These are phyloP conservation scores for Mitragyna speciosa DNA, from an alignment of 257 asterid species.

Conservation along the genomic window DNA sequence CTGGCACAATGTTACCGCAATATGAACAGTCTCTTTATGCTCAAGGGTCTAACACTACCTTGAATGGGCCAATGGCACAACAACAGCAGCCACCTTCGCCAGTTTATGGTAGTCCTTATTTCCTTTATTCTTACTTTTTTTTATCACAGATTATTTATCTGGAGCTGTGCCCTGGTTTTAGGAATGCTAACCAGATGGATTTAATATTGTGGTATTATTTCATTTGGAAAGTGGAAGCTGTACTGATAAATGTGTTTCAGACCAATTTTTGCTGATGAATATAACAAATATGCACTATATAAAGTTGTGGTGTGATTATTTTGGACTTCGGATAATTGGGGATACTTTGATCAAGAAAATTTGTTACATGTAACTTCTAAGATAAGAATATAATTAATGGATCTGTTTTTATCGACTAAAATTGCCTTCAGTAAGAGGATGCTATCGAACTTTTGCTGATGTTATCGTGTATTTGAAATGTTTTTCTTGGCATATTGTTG, in stretches of 20 bases:
- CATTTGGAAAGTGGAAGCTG: neutral
- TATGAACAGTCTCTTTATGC: constrained; percentile 51
- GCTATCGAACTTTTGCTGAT: neutral
- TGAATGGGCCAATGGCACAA: constrained; percentile 62
- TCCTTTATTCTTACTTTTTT: neutral
- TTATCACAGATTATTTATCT: neutral
- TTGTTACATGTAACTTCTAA: neutral
- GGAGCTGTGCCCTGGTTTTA: neutral
- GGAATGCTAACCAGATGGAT: neutral
- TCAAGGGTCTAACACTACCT: constrained; percentile 54
- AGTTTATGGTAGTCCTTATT: constrained; percentile 48
- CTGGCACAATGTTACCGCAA: constrained; percentile 47
- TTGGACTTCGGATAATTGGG: neutral
- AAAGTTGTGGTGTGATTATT: too few species aligned
- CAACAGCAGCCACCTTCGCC: constrained; percentile 81
- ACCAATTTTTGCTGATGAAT: neutral
- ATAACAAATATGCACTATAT: too few species aligned
- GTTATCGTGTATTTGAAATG: constrained; percentile 1
- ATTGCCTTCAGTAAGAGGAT: neutral
- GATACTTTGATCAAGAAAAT: neutral
- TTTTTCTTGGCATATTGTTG: constrained; percentile 10
- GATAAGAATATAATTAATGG: neutral
- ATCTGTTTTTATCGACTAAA: neutral
- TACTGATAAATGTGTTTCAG: too few species aligned
- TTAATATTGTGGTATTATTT: neutral